Evolutionary conservation across 768 basidiomycete genomes (phyloP), one percentile per base, ranked within the genome.

Genomic region (Macrolepiota dolichaula): DNA sequence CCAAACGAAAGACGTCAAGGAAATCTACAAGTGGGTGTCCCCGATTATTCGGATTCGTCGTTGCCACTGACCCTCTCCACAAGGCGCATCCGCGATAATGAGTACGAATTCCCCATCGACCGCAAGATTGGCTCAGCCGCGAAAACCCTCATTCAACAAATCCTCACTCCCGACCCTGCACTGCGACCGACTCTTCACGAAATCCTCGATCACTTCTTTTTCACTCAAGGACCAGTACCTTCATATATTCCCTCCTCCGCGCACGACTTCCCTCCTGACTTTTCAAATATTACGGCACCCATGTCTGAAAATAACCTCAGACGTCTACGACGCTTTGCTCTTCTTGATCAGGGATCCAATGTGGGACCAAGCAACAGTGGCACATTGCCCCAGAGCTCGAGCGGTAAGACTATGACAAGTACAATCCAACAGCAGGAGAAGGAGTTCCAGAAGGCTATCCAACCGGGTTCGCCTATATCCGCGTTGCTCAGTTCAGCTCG

Each of bases 1-100:
- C 79, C 97, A 99, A 73, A 98, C 95, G 15, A 95, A 97, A 71
- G 95, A 98, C 55, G 94, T 98, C 68, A 97, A 98, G 74, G 87
- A 86, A 11, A 98, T 98, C 62, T 97, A 98, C 76, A 89, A 94
- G 90, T 91, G 69, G 73, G 86, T 62, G 15, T 35, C 49, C n/a
- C 59, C 51, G 3, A 1, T 38, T 13, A 38, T 1, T 52, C 27
- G 37, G 1, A 15, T n/a, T n/a, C 36, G 51, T 57, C 13, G 1
- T 51, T 11, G 37, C 46, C 57, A 22, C 59, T 64, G 35, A 68
- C 55, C 15, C 55, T 47, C 6, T 40, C 35, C 61, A 63, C 22
- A 63, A 94, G 92, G 63, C 92, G 95, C 52, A 99, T 99, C 71
- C 88, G 89, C 15, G 89, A 94, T 72, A 96, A 97, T 68, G 85